These are phyloP conservation scores for Lactarius sanguifluus DNA, from an alignment of 768 basidiomycete species.

Conservation along the genomic window DNA sequence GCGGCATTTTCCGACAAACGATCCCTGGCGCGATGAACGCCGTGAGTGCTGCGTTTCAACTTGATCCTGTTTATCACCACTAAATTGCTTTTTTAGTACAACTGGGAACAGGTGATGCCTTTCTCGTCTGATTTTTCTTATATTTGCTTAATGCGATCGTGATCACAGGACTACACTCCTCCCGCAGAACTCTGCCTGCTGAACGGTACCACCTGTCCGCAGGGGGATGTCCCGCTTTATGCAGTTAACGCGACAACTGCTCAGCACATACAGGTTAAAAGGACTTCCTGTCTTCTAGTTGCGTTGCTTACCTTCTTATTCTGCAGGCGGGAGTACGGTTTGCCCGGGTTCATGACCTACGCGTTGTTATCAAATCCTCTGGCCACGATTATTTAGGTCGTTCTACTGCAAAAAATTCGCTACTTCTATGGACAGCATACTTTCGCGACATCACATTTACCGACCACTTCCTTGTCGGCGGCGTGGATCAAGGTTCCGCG, in stretches of 20 bases:
- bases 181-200: slow-evolving; percentile 20
- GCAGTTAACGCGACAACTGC: slow-evolving; percentile 26
- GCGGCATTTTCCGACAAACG: slow-evolving; percentile 20
- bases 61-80: not conserved
- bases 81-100: slow-evolving; percentile 12
- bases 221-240: slow-evolving; percentile 25
- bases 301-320: not conserved
- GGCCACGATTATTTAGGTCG: slow-evolving; percentile 48
- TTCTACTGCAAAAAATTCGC: slow-evolving; percentile 42
- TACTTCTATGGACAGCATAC: slow-evolving; percentile 45
- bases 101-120: slow-evolving; percentile 27
- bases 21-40: slow-evolving; percentile 28
- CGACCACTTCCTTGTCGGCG: slow-evolving; percentile 28
- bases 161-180: slow-evolving; percentile 15
- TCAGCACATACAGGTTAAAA: slow-evolving; percentile 24
- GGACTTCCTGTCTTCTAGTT: no score
- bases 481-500: slow-evolving; percentile 32
- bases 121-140: not conserved
- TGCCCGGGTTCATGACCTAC: slow-evolving; percentile 35
- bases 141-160: not conserved
- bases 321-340: slow-evolving; percentile 36
- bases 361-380: slow-evolving; percentile 36
- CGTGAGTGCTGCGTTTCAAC: slow-evolving; percentile 7
- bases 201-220: slow-evolving; percentile 23
- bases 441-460: slow-evolving; percentile 39